Evolutionary conservation across 768 basidiomycete genomes (phyloP).

Genomic region (Amanita brunnescens): DNA sequence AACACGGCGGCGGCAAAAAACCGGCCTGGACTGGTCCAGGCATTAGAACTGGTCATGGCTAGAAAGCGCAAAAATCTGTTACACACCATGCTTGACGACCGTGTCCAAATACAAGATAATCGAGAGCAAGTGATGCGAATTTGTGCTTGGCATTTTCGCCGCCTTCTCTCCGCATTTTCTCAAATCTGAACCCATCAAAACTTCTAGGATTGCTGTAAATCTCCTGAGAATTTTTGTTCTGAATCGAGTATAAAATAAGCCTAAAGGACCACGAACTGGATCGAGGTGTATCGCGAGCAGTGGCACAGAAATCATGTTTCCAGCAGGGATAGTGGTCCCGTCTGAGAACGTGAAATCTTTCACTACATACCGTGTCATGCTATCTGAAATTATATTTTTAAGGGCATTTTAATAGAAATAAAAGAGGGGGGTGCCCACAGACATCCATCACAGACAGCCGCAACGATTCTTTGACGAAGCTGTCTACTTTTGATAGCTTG

Average conservation of each 20-base stretch:
- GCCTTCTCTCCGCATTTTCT: conserved; percentile 19
- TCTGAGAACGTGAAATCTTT: conserved; percentile 31
- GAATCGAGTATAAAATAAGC: too few species aligned
- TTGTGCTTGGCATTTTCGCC: conserved; percentile 23
- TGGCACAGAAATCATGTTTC: conserved; percentile 13
- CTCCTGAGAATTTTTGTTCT: conserved; percentile 7
- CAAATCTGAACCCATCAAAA: conserved; percentile 37
- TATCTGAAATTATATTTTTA: conserved; percentile 8
- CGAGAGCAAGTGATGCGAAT: conserved; percentile 17
- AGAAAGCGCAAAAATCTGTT: background rate
- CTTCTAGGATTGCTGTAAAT: conserved; percentile 24
- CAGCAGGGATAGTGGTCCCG: too few species aligned
- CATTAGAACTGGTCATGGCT: background rate
- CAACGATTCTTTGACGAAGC: conserved; percentile 31
- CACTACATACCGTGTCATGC: conserved; percentile 23
- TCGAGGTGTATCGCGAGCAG: conserved; percentile 10
- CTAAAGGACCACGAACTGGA: background rate
- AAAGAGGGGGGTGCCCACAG: conserved; percentile 17
- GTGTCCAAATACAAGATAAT: conserved; percentile 27
- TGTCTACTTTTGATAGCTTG: conserved; percentile 33
- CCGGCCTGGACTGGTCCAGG: conserved; percentile 18
- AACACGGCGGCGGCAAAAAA: conserved; percentile 28
- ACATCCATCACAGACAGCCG: conserved; percentile 18
- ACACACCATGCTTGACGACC: conserved; percentile 17
- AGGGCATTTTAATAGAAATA: conserved; percentile 13